Percentiles rank a stretch among this genome's conserved stretches.
These are phyloP conservation scores for Solanum hybrid DNA, from an alignment of 305 asterid species.

Conservation along the genomic window DNA sequence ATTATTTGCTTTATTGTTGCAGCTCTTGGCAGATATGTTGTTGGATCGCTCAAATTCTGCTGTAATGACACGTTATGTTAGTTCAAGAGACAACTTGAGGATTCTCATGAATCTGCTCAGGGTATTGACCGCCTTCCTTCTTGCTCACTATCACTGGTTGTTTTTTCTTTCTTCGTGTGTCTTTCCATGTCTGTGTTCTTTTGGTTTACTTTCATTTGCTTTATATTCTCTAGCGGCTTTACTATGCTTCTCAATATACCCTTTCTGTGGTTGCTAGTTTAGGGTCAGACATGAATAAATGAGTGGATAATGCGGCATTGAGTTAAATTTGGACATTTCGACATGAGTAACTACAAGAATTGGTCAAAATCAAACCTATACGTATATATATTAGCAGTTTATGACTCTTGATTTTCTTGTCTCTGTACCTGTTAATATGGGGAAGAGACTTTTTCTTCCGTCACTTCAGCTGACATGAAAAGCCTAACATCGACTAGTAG, in stretches of 20 bases:
- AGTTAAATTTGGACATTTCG: not conserved
- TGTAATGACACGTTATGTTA: slow-evolving; percentile 79
- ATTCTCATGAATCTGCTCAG: slow-evolving; percentile 97
- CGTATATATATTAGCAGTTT: not conserved
- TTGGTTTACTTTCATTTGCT: not conserved
- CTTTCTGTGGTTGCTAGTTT: not conserved
- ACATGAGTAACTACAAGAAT: not conserved
- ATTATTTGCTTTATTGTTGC: slow-evolving; percentile 2
- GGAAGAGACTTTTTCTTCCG: not conserved
- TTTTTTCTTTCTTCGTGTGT: not conserved
- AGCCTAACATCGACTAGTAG: not conserved
- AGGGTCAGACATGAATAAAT: not conserved
- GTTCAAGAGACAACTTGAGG: slow-evolving; percentile 88
- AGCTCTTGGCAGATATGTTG: slow-evolving; percentile 44
- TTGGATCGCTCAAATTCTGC: slow-evolving; percentile 89
- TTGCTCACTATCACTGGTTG: not conserved
- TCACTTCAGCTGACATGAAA: not conserved
- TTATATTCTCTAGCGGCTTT: not conserved
- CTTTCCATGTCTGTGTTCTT: not conserved
- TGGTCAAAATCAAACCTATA: not conserved
- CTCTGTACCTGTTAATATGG: not conserved
- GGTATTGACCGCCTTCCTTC: slow-evolving; percentile 30
- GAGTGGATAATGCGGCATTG: not conserved
- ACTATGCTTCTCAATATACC: not conserved
- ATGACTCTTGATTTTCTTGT: not conserved